Conservation (phyloP, 148 eudicot species). For the Cornus suecica region DNA sequence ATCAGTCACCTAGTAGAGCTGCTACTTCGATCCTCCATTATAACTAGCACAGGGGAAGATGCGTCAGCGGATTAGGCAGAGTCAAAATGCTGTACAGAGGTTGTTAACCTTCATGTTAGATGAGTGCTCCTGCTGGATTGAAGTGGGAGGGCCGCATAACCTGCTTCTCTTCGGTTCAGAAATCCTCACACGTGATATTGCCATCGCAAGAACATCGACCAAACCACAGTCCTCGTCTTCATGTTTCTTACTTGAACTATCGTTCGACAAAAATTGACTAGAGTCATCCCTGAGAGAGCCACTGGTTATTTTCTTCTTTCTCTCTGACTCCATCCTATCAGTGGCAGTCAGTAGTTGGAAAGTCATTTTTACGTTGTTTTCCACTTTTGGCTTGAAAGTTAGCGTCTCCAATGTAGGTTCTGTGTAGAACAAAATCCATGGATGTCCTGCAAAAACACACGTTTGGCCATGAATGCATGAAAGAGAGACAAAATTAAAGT, state of each 20-base stretch:
- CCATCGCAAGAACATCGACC: conserved; percentile 64
- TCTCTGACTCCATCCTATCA: conserved; percentile 28
- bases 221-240: conserved; percentile 47
- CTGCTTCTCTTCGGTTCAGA: conserved; percentile 69
- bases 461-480: not conserved
- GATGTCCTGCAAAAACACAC: conserved; percentile 37
- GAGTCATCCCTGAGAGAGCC: conserved; percentile 23
- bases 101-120: conserved; percentile 62
- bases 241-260: conserved; percentile 19
- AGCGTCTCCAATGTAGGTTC: conserved; percentile 32
- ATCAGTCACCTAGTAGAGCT: not conserved
- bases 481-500: not conserved
- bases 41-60: conserved; percentile 1
- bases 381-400: conserved; percentile 25
- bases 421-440: conserved; percentile 43
- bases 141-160: conserved; percentile 44
- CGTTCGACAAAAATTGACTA: conserved; percentile 15
- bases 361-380: conserved; percentile 27
- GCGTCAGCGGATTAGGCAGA: not conserved
- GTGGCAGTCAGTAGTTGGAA: conserved; percentile 20
- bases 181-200: conserved; percentile 59
- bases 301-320: conserved; percentile 17
- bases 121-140: conserved; percentile 44
- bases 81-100: conserved; percentile 78
- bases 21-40: not conserved